A percentile compares a stretch with the other conserved stretches of the same genome.
phyloP scores from a whole-genome alignment of 352 stramenopile species.

The Pythium folliculosum region DNA sequence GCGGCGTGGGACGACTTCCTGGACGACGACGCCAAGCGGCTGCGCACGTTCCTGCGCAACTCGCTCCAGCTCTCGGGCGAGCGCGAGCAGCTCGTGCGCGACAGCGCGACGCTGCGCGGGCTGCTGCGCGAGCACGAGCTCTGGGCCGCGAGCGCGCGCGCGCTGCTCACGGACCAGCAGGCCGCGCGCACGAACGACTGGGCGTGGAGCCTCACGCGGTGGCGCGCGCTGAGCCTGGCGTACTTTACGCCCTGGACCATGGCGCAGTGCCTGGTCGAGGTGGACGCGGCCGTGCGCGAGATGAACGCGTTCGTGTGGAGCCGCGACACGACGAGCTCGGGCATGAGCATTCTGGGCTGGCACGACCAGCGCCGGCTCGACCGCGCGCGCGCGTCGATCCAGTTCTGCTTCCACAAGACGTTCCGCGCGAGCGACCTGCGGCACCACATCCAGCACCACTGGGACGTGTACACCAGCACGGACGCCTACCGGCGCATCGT shows the following conservation, averaged over 20 bases:
- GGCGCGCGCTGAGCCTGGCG: constrained; percentile 4
- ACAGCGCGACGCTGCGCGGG: not conserved
- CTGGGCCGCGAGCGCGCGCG: not conserved
- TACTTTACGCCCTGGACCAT: constrained; percentile 12
- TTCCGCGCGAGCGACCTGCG: constrained; percentile 12
- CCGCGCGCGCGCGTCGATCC: not conserved
- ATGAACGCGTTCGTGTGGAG: constrained; percentile 15
- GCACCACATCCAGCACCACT: constrained; percentile 10
- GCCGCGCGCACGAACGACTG: not conserved
- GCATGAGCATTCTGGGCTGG: constrained; percentile 22
- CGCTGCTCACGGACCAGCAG: not conserved
- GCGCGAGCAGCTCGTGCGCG: not conserved
- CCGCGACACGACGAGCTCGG: constrained; percentile 8
- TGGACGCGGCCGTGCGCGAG: constrained; percentile 11
- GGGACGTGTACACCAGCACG: constrained; percentile 17
- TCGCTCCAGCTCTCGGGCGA: not conserved
- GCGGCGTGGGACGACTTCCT: constrained; percentile 23
- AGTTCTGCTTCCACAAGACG: constrained; percentile 24
- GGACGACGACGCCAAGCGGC: constrained; percentile 17
- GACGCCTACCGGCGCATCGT: constrained; percentile 14
- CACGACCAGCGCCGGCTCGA: constrained; percentile 11
- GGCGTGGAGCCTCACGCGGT: not conserved
- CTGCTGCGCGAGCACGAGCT: constrained; percentile 18
- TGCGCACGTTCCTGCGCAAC: constrained; percentile 13
- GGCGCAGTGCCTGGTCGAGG: not conserved